Conservation (phyloP, 2,329 filamentous ascomycete species). For the Ophiostoma ulmi region DNA sequence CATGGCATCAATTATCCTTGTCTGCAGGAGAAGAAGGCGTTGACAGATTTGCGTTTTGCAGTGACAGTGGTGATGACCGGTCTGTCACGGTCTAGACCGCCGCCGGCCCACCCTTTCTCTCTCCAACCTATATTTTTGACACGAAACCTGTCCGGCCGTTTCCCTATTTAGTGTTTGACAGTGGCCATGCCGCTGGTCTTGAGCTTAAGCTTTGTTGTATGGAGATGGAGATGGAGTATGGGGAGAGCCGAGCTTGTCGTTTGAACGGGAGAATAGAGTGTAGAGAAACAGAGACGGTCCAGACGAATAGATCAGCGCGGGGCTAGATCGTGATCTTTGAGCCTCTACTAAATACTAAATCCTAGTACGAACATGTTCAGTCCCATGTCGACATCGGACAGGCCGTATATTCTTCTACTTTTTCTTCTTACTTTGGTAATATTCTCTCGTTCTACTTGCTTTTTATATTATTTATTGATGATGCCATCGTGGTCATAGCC, state of each 20-base stretch:
- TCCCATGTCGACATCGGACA: no score
- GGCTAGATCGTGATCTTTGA: not conserved
- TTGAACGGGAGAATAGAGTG: no score
- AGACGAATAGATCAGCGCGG: not conserved
- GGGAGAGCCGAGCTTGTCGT: not conserved
- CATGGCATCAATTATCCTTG: slow-evolving; percentile 3
- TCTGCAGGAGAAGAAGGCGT: not conserved
- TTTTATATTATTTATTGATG: not conserved
- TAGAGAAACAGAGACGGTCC: not conserved
- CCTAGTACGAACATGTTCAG: no score
- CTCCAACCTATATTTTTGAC: not conserved
- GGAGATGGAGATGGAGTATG: not conserved
- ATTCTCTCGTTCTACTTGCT: not conserved
- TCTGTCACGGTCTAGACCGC: slow-evolving; percentile 3
- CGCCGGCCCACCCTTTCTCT: not conserved
- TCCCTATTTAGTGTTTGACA: not conserved
- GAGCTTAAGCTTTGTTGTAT: no score
- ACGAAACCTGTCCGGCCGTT: not conserved
- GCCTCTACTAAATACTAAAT: no score
- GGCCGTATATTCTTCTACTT: not conserved
- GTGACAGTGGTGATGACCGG: not conserved
- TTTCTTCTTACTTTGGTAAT: not conserved
- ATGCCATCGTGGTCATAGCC: not conserved
- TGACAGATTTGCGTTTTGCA: no score
- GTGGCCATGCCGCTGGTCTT: not conserved